Percentiles rank a stretch among this genome's conserved stretches.
Conservation (phyloP, 176 grass and related monocot genomes). For the Oryza nivara region DNA sequence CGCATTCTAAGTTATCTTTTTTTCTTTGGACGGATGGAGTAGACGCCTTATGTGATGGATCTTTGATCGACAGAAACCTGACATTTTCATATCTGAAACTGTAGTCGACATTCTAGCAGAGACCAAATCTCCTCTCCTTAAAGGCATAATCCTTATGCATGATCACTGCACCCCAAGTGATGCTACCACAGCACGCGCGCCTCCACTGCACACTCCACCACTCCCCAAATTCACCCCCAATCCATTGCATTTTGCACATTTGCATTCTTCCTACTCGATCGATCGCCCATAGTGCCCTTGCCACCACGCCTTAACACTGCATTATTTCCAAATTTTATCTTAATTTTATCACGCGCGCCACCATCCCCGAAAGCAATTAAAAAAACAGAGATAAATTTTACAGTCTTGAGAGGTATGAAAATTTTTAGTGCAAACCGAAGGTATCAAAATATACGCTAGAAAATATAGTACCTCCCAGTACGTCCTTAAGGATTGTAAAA, state of each 20-base stretch:
- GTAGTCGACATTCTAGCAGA: neutral
- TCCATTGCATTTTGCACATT: neutral
- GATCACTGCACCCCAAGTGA: neutral
- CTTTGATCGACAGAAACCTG: neutral
- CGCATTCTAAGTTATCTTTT: no score
- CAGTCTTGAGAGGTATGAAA: no score
- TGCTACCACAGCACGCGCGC: neutral
- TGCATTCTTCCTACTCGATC: neutral
- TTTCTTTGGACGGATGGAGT: no score
- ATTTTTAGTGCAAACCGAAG: no score
- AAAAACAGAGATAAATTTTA: no score
- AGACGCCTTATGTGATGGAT: neutral
- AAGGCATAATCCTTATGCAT: neutral
- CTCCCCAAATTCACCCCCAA: neutral
- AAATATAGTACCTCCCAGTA: no score
- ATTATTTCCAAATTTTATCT: neutral
- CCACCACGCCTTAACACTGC: neutral
- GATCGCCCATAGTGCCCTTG: neutral
- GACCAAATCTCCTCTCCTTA: neutral
- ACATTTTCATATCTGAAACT: neutral
- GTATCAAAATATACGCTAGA: no score
- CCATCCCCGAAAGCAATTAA: no score
- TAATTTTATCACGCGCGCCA: neutral
- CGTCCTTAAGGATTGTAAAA: no score
- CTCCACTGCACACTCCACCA: no score